Percentiles rank a stretch among this genome's conserved stretches.
Conservation (phyloP, 2,329 filamentous ascomycete species). For the Fusarium zealandicum region DNA sequence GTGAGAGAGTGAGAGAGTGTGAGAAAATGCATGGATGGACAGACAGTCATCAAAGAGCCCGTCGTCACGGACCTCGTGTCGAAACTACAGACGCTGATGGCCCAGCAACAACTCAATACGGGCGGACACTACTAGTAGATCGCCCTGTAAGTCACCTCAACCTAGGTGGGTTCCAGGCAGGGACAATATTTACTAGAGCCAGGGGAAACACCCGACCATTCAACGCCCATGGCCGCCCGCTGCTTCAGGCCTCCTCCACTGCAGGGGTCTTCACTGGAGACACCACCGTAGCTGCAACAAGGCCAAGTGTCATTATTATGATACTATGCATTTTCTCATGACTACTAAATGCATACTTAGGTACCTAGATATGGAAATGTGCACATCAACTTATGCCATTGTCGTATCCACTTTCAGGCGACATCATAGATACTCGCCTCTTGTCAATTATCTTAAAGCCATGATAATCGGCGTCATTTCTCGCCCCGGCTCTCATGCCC, state of each 20-base stretch:
- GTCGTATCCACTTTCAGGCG: not conserved
- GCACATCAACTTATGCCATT: not conserved
- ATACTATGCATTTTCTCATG: not conserved
- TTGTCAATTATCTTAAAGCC: slow-evolving; percentile 16
- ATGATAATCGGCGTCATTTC: slow-evolving; percentile 1
- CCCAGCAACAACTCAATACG: slow-evolving; percentile 15
- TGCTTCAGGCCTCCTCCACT: not conserved
- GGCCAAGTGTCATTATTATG: not conserved
- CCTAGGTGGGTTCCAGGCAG: not conserved
- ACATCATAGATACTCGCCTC: not conserved
- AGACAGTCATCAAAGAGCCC: not conserved
- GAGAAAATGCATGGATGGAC: not conserved
- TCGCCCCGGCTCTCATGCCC: slow-evolving; percentile 3
- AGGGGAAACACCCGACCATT: not conserved
- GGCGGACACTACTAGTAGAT: not conserved
- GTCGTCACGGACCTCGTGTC: slow-evolving; percentile 10
- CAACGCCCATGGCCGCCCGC: slow-evolving; percentile 10
- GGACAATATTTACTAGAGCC: slow-evolving; percentile 13
- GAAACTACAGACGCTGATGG: slow-evolving; percentile 11
- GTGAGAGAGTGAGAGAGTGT: too few species aligned
- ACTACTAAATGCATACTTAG: not conserved
- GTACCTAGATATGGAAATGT: not conserved
- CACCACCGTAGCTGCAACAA: not conserved
- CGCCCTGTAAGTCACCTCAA: not conserved
- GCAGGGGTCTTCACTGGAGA: not conserved